Evolutionary conservation across 352 stramenopile genomes (phyloP).

Genomic region (Ochromonadaceae sp.): DNA sequence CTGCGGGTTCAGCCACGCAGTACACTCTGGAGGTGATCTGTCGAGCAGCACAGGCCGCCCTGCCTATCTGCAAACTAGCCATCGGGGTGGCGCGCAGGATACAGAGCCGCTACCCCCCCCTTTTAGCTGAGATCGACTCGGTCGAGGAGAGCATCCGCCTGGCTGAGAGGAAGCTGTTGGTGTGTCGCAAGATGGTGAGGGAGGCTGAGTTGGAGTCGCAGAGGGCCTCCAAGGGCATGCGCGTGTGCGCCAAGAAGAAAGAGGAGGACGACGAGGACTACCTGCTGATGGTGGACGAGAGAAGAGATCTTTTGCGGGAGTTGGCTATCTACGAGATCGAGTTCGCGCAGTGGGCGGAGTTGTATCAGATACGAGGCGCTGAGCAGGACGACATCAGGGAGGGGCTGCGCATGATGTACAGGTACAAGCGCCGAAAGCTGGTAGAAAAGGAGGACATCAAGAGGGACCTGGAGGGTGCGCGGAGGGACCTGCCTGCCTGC

Average conservation of each 20-base stretch:
- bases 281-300: conserved; percentile 25
- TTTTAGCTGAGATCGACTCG: conserved; percentile 11
- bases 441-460: conserved; percentile 18
- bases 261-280: conserved; percentile 28
- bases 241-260: conserved; percentile 21
- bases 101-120: conserved; percentile 12
- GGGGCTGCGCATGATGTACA: conserved; percentile 20
- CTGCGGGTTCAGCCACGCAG: conserved; percentile 24
- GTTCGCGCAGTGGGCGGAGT: conserved; percentile 26
- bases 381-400: conserved; percentile 25
- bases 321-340: conserved; percentile 25
- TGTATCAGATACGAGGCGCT: conserved; percentile 21
- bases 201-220: conserved; percentile 24
- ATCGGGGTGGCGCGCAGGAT: conserved; percentile 14
- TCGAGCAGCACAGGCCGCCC: conserved; percentile 13
- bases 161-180: conserved; percentile 25
- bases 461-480: conserved; percentile 15
- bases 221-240: conserved; percentile 20
- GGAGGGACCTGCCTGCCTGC: conserved; percentile 21
- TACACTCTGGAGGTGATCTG: conserved; percentile 24
- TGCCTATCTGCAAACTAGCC: conserved; percentile 4
- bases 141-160: conserved; percentile 21
- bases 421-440: conserved; percentile 12
- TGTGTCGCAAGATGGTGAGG: conserved; percentile 20
- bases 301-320: conserved; percentile 21